These are phyloP conservation scores for Venturia aucupariae DNA, from an alignment of 2,329 filamentous ascomycete genomes.

Conservation along the genomic window DNA sequence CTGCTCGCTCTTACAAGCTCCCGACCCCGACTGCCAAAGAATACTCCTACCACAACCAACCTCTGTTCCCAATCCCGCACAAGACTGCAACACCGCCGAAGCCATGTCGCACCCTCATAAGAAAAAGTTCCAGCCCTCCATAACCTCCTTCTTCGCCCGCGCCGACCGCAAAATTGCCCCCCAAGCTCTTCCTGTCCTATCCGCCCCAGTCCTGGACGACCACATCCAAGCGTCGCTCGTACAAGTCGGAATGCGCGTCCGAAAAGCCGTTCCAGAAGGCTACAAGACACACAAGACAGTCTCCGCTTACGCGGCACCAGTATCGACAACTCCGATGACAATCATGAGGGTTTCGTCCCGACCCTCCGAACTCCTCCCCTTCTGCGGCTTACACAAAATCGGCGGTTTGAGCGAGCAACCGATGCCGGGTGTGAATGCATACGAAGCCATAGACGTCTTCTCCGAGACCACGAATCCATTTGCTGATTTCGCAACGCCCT, in stretches of 20 bases:
- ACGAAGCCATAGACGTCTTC: slow-evolving; percentile 22
- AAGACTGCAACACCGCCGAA: neutral
- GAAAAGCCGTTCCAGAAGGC: slow-evolving; percentile 86
- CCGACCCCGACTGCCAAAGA: no score
- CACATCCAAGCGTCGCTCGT: slow-evolving; percentile 74
- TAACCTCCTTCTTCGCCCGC: slow-evolving; percentile 35
- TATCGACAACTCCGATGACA: neutral
- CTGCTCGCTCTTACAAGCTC: neutral
- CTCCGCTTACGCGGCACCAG: neutral
- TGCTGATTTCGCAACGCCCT: slow-evolving; percentile 24
- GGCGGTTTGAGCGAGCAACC: slow-evolving; percentile 54
- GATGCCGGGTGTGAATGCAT: slow-evolving; percentile 1
- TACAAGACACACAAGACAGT: slow-evolving; percentile 64
- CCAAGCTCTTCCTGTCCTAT: neutral
- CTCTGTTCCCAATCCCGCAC: neutral
- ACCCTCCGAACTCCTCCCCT: slow-evolving; percentile 60
- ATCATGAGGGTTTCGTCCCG: neutral
- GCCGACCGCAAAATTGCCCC: slow-evolving; percentile 16
- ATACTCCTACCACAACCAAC: no score
- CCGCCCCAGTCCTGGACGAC: slow-evolving; percentile 47
- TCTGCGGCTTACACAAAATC: slow-evolving; percentile 70
- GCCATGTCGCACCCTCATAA: slow-evolving; percentile 28
- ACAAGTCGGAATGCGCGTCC: slow-evolving; percentile 85
- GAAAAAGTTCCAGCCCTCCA: slow-evolving; percentile 36
- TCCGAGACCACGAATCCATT: slow-evolving; percentile 25